These are phyloP conservation scores for Salinomyces thailandicus DNA, from an alignment of 2,329 filamentous ascomycete species.

Conservation along the genomic window DNA sequence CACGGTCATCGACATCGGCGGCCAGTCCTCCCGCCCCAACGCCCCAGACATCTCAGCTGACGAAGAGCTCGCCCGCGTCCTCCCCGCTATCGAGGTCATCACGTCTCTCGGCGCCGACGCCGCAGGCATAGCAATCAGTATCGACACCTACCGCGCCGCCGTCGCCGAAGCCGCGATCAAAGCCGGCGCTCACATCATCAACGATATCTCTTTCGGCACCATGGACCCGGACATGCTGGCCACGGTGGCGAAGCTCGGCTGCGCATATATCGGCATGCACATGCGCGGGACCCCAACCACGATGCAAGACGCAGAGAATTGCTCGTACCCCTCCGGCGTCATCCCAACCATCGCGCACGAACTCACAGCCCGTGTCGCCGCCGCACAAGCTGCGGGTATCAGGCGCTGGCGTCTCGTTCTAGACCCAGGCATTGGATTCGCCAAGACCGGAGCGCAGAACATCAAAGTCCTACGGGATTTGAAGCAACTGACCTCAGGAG, in stretches of 20 bases:
- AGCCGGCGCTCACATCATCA: slow-evolving; percentile 83
- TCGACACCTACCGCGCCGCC: slow-evolving; percentile 83
- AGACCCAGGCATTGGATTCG: slow-evolving; percentile 89
- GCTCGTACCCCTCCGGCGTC: slow-evolving; percentile 56
- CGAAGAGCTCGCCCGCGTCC: slow-evolving; percentile 66
- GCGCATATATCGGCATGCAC: slow-evolving; percentile 79
- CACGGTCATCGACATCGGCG: slow-evolving; percentile 82
- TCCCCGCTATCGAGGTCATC: slow-evolving; percentile 68
- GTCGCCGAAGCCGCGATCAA: slow-evolving; percentile 68
- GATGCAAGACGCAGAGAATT: slow-evolving; percentile 54
- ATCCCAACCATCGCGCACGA: slow-evolving; percentile 56
- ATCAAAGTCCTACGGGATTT: slow-evolving; percentile 64
- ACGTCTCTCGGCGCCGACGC: slow-evolving; percentile 52
- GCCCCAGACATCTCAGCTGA: slow-evolving; percentile 56
- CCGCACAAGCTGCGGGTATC: slow-evolving; percentile 72
- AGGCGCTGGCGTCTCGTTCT: slow-evolving; percentile 89
- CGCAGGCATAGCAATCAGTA: slow-evolving; percentile 59
- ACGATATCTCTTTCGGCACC: slow-evolving; percentile 78
- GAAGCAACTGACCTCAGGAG: slow-evolving; percentile 58
- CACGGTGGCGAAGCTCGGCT: slow-evolving; percentile 65
- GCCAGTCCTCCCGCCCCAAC: slow-evolving; percentile 80
- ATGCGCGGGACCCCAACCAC: slow-evolving; percentile 81
- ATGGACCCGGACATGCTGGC: slow-evolving; percentile 74
- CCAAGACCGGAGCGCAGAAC: slow-evolving; percentile 74
- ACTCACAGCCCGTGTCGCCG: slow-evolving; percentile 57